Percentiles rank a stretch among this genome's conserved stretches.
phyloP scores from a whole-genome alignment of 495 filamentous ascomycete genomes.

The Halenospora varia region DNA sequence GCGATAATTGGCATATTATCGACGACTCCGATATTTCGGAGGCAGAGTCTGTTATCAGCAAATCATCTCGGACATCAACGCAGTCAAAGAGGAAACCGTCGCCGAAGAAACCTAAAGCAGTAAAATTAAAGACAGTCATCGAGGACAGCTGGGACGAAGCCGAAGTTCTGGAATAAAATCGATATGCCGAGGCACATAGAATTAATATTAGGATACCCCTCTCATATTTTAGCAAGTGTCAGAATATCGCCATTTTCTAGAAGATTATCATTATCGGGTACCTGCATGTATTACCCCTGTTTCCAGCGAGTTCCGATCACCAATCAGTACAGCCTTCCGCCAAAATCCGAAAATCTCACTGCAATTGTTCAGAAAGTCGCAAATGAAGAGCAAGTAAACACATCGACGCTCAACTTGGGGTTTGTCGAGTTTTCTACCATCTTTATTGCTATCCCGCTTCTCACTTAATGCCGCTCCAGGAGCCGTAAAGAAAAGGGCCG shows the following conservation, averaged over 20 bases:
- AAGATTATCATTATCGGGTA: neutral
- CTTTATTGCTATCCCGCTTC: too few relatives aligned
- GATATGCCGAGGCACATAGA: neutral
- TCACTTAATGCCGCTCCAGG: neutral
- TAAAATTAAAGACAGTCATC: slow-evolving; percentile 39
- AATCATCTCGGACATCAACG: slow-evolving; percentile 26
- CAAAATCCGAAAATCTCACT: neutral
- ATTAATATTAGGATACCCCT: neutral
- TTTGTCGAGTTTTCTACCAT: too few relatives aligned
- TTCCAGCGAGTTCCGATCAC: neutral
- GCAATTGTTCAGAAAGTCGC: neutral
- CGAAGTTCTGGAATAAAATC: slow-evolving; percentile 36
- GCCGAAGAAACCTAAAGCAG: slow-evolving; percentile 22
- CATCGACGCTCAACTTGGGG: too few relatives aligned
- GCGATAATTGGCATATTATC: slow-evolving; percentile 19
- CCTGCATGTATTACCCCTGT: neutral
- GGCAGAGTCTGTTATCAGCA: slow-evolving; percentile 26
- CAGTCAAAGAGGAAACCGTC: slow-evolving; percentile 27
- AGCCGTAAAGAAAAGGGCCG: neutral
- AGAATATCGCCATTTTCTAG: neutral
- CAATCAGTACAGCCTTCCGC: neutral
- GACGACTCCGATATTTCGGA: slow-evolving; percentile 30
- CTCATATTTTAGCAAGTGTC: neutral
- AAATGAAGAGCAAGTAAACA: too few relatives aligned
- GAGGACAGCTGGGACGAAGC: slow-evolving; percentile 57